Evolutionary conservation across 179 eudicot species (phyloP).

Genomic region (Corrigiola litoralis): DNA sequence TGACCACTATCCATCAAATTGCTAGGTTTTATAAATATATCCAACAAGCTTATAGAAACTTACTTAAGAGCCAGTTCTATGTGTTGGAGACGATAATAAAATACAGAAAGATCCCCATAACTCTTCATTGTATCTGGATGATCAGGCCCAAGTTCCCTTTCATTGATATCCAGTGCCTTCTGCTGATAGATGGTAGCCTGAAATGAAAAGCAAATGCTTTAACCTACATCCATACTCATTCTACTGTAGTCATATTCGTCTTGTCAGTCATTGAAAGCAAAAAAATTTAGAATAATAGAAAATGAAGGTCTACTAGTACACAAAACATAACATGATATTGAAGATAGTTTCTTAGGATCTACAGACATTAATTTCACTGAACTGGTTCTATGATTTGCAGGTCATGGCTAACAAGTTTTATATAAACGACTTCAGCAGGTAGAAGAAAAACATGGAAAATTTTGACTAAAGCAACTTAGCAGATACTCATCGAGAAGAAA

Average conservation of each 20-base stretch:
- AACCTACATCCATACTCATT: background rate
- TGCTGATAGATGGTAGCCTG: constrained; percentile 97
- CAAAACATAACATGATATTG: no score
- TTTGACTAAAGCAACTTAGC: no score
- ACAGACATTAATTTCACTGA: background rate
- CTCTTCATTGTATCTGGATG: constrained; percentile 99
- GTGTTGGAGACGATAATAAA: constrained; percentile 96
- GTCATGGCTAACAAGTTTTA: no score
- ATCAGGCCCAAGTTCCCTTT: constrained; percentile 97
- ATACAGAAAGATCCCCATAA: constrained; percentile 98
- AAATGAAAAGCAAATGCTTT: constrained; percentile 13
- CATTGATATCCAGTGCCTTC: constrained; percentile 94
- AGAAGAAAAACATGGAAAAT: no score
- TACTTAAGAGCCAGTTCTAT: constrained; percentile 95
- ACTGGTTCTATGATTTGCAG: no score
- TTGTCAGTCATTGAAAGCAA: background rate
- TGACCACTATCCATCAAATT: no score
- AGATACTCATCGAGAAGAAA: no score
- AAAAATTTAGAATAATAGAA: no score
- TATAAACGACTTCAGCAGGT: no score
- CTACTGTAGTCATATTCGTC: background rate
- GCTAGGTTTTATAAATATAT: no score
- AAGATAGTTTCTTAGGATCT: background rate
- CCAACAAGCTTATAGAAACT: constrained; percentile 11
- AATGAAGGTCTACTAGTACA: no score